Evolutionary conservation across 352 stramenopile genomes (phyloP).

Genomic region (Pythium utonaiense): DNA sequence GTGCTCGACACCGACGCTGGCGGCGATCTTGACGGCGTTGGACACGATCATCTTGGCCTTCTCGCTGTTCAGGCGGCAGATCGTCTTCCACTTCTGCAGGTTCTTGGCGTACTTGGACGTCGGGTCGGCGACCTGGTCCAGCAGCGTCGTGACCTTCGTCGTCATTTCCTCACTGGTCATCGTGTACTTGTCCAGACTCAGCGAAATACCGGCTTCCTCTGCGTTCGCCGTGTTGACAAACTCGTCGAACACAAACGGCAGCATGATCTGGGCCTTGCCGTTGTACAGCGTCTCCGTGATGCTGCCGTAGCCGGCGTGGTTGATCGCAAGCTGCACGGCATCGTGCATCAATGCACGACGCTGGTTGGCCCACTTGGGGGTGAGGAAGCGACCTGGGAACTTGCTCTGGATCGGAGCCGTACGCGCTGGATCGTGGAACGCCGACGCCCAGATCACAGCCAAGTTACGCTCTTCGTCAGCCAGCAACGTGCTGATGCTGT

Average conservation of each 20-base stretch:
- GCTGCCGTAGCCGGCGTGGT: slow-evolving; percentile 20
- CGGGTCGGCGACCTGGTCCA: slow-evolving; percentile 14
- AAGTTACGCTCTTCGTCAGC: slow-evolving; percentile 12
- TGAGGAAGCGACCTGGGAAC: slow-evolving; percentile 21
- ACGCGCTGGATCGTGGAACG: slow-evolving; percentile 15
- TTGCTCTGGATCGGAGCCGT: slow-evolving; percentile 11
- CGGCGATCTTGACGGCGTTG: slow-evolving; percentile 22
- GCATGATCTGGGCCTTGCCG: slow-evolving; percentile 24
- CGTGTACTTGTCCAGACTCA: slow-evolving; percentile 27
- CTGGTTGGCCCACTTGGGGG: slow-evolving; percentile 22
- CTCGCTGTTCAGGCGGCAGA: slow-evolving; percentile 24
- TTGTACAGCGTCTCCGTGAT: slow-evolving; percentile 25
- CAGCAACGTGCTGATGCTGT: slow-evolving; percentile 14
- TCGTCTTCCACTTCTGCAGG: slow-evolving; percentile 24
- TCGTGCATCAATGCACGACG: slow-evolving; percentile 25
- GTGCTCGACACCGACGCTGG: slow-evolving; percentile 20
- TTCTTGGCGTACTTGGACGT: slow-evolving; percentile 12
- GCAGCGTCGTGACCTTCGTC: slow-evolving; percentile 13
- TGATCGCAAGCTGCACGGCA: slow-evolving; percentile 22
- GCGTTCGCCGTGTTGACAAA: slow-evolving; percentile 24
- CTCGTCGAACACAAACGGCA: slow-evolving; percentile 23
- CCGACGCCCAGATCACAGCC: slow-evolving; percentile 22
- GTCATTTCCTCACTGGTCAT: slow-evolving; percentile 25
- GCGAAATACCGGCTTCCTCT: slow-evolving; percentile 19
- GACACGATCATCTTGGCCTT: slow-evolving; percentile 19